Conservation (phyloP, 78 protist species). For the slime mould (Dictyostelium discoideum) region DNA sequence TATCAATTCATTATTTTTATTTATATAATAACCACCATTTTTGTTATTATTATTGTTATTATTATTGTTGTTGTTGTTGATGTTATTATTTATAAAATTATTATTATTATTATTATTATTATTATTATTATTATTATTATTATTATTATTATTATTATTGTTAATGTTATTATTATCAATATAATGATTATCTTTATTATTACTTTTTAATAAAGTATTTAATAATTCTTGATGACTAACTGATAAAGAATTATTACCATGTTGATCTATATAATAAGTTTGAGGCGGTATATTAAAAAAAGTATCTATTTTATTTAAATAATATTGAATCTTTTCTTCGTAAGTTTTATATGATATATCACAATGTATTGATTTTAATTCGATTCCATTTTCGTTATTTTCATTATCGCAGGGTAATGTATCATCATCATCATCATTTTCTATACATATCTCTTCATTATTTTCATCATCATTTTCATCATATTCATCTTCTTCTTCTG, state of each 20-base stretch:
- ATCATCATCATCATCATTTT: neutral
- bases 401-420: neutral
- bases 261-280: neutral
- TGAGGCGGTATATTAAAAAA: constrained; percentile 1
- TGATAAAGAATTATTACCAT: neutral
- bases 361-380: constrained; percentile 3
- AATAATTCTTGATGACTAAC: neutral
- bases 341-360: neutral
- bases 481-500: neutral
- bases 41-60: neutral
- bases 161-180: neutral
- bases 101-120: too few species aligned
- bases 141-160: neutral
- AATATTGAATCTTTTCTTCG: constrained; percentile 27
- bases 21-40: neutral
- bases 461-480: neutral
- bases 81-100: too few species aligned
- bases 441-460: neutral
- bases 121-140: neutral
- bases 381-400: neutral
- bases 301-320: constrained; percentile 13
- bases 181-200: neutral
- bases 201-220: neutral
- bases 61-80: too few species aligned
- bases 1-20: neutral